phyloP scores from a whole-genome alignment of 495 filamentous ascomycete species.

The Elasticomyces elasticus region DNA sequence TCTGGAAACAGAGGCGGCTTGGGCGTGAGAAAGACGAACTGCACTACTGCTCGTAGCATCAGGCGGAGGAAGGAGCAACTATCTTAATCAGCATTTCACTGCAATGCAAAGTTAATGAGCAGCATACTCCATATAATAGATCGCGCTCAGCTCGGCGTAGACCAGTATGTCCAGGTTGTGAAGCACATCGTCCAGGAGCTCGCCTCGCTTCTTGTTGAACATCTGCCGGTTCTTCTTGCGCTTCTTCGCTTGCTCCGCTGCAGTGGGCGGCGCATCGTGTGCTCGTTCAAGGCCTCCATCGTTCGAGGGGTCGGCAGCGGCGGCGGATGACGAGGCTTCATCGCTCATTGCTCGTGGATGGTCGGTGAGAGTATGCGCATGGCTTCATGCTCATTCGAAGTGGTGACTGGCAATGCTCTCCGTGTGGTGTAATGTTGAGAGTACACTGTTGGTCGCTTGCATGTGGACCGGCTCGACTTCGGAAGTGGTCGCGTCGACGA shows the following conservation, averaged over 20 bases:
- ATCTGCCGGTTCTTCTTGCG: conserved; percentile 35
- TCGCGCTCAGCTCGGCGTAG: conserved; percentile 64
- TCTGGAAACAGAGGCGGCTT: conserved; percentile 62
- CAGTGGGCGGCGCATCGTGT: conserved; percentile 3
- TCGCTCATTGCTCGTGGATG: conserved; percentile 46
- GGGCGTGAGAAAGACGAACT: conserved; percentile 69
- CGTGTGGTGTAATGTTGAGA: background rate
- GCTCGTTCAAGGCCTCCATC: conserved; percentile 24
- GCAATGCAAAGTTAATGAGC: background rate
- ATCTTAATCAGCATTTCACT: background rate
- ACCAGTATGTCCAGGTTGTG: conserved; percentile 69
- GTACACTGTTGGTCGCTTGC: background rate
- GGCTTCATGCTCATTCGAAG: conserved; percentile 5
- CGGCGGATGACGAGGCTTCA: conserved; percentile 49
- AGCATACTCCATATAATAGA: conserved; percentile 88
- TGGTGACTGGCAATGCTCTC: background rate
- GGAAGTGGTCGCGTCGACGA: background rate
- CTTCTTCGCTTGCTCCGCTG: conserved; percentile 12
- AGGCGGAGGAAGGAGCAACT: conserved; percentile 74
- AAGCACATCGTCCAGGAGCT: conserved; percentile 60
- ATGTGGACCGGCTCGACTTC: background rate
- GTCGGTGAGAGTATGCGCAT: background rate
- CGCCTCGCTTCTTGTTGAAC: conserved; percentile 42
- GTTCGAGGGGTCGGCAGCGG: conserved; percentile 24
- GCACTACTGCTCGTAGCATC: conserved; percentile 56